These are phyloP conservation scores for Barnettozyma botsteinii DNA, from an alignment of 805 yeast species.

Conservation along the genomic window DNA sequence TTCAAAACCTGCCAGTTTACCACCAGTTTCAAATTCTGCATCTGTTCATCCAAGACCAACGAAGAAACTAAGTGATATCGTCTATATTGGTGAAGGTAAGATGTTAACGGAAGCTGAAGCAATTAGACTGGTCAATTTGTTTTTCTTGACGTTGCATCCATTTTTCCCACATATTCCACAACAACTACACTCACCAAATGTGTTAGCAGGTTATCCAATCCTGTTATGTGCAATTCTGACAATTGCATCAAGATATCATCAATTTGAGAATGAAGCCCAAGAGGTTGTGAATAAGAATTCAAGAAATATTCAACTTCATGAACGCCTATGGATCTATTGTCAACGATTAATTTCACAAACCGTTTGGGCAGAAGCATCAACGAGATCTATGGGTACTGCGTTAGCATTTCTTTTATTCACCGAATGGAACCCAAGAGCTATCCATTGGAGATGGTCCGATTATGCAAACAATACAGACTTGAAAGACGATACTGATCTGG, in stretches of 20 bases:
- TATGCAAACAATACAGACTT: conserved; percentile 59
- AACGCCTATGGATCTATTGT: conserved; percentile 76
- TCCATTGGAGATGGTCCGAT: conserved; percentile 83
- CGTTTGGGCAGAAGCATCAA: conserved; percentile 91
- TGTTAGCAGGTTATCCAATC: conserved; percentile 73
- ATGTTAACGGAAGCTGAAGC: conserved; percentile 63
- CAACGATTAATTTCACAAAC: conserved; percentile 78
- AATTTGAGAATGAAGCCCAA: conserved; percentile 38
- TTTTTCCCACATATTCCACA: conserved; percentile 83
- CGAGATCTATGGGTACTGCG: conserved; percentile 81
- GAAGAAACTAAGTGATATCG: conserved; percentile 48
- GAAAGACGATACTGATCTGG: conserved; percentile 14
- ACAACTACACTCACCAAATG: conserved; percentile 60
- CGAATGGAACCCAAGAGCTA: conserved; percentile 95
- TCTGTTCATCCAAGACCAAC: conserved; percentile 29
- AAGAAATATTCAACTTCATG: conserved; percentile 62
- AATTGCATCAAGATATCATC: conserved; percentile 71
- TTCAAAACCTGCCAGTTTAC: conserved; percentile 20
- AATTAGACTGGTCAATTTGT: conserved; percentile 47
- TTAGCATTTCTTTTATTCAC: conserved; percentile 79
- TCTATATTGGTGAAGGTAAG: conserved; percentile 52
- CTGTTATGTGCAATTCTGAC: conserved; percentile 76
- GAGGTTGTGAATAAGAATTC: conserved; percentile 27
- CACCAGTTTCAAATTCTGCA: conserved; percentile 29
- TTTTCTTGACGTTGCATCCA: conserved; percentile 79